These are phyloP conservation scores for Hygrocybe coccinea DNA, from an alignment of 768 basidiomycete genomes.

Conservation along the genomic window DNA sequence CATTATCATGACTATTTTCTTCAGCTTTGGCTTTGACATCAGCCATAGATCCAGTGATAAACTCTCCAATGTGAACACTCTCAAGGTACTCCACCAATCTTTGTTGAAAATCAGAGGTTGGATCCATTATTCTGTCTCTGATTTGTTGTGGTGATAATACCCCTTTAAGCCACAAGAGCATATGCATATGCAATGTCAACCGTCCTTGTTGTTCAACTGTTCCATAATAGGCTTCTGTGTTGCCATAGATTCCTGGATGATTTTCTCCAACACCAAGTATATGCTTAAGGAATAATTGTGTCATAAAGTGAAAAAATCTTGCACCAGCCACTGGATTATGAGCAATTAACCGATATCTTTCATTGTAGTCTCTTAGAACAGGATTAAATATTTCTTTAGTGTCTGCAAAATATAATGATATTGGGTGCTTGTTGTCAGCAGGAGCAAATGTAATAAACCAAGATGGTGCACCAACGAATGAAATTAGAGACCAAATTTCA, in stretches of 20 bases:
- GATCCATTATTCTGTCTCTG: slow-evolving; percentile 20
- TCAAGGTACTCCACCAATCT: slow-evolving; percentile 30
- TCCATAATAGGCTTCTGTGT: slow-evolving; percentile 26
- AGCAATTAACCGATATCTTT: slow-evolving; percentile 10
- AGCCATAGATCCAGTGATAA: slow-evolving; percentile 20
- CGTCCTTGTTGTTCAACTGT: slow-evolving; percentile 35
- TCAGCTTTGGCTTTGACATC: slow-evolving; percentile 11
- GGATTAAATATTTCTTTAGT: slow-evolving; percentile 9
- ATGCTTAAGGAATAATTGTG: slow-evolving; percentile 21
- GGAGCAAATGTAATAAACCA: slow-evolving; percentile 11
- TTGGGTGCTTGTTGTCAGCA: slow-evolving; percentile 3
- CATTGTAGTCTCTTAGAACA: slow-evolving; percentile 5
- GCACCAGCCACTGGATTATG: slow-evolving; percentile 27
- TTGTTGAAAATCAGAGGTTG: slow-evolving; percentile 21
- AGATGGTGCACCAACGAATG: slow-evolving; percentile 2
- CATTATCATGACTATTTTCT: background rate
- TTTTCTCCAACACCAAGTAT: background rate
- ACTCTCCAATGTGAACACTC: slow-evolving; percentile 27
- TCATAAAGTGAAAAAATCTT: slow-evolving; percentile 25
- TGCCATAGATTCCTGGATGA: background rate
- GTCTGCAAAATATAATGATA: slow-evolving; percentile 4
- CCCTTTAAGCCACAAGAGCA: slow-evolving; percentile 32
- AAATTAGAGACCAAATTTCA: slow-evolving; percentile 8
- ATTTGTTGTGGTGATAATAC: slow-evolving; percentile 32
- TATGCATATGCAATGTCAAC: slow-evolving; percentile 35